Evolutionary conservation across 164 flowering plant species (phyloP).

Genomic region (Santalum album): DNA sequence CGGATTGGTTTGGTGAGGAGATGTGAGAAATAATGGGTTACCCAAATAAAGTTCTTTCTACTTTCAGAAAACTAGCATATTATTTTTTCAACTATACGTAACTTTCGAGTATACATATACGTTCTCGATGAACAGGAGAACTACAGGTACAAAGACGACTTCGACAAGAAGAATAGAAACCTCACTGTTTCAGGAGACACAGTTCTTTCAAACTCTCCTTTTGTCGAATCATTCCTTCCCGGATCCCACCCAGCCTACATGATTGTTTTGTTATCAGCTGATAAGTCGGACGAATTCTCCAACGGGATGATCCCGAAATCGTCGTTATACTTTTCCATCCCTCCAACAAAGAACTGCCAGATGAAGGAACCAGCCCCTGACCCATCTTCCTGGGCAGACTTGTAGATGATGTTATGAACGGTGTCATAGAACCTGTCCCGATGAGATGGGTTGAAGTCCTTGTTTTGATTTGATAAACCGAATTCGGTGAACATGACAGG

Average conservation of each 20-base stretch:
- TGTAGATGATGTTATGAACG: conserved; percentile 45
- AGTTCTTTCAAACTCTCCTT: conserved; percentile 23
- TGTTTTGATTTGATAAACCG: conserved; percentile 55
- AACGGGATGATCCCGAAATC: conserved; percentile 80
- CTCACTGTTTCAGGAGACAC: conserved; percentile 24
- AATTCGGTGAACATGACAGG: conserved; percentile 79
- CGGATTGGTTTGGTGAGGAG: too few relatives aligned
- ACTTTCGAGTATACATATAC: too few relatives aligned
- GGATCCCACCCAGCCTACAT: conserved; percentile 48
- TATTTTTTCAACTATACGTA: too few relatives aligned
- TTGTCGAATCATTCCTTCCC: conserved; percentile 14
- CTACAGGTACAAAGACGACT: too few relatives aligned
- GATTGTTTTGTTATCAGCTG: conserved; percentile 50
- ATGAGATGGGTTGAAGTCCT: conserved; percentile 45
- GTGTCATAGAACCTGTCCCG: conserved; percentile 48
- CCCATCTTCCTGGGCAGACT: conserved; percentile 53
- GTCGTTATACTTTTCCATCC: conserved; percentile 78
- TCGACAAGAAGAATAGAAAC: not conserved
- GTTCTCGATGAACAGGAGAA: too few relatives aligned
- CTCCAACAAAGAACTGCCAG: conserved; percentile 81
- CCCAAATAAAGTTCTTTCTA: too few relatives aligned
- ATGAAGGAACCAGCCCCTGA: conserved; percentile 76
- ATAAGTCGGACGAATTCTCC: conserved; percentile 42
- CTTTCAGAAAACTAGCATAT: too few relatives aligned
- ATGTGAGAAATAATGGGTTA: too few relatives aligned